phyloP scores from a whole-genome alignment of 495 filamentous ascomycete genomes.

The Massariosphaeria phaeospora region DNA sequence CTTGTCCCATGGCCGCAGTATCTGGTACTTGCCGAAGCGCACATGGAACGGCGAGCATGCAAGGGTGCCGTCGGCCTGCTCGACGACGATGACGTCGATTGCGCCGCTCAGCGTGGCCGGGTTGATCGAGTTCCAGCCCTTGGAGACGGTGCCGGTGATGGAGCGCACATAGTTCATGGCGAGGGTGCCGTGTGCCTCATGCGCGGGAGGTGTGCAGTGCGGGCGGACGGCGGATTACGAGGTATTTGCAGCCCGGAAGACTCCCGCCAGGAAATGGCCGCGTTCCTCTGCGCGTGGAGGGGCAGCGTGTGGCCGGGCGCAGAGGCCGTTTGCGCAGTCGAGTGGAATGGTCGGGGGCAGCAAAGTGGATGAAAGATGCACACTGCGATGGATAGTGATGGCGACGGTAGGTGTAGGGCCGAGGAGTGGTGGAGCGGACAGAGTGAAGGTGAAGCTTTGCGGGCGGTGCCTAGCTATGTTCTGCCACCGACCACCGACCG shows the following conservation, averaged over 20 bases:
- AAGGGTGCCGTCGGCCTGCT: conserved; percentile 86
- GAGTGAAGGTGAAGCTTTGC: too few species aligned
- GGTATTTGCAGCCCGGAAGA: neutral
- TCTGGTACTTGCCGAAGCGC: conserved; percentile 95
- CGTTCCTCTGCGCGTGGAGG: neutral
- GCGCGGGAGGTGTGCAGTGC: neutral
- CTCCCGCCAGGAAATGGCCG: neutral
- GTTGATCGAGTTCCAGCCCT: conserved; percentile 99
- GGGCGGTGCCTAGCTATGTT: too few species aligned
- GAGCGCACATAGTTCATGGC: conserved; percentile 96
- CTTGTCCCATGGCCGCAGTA: conserved; percentile 94
- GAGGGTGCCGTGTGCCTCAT: neutral
- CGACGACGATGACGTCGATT: conserved; percentile 98
- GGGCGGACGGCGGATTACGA: neutral
- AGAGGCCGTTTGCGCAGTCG: too few species aligned
- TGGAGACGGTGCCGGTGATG: conserved; percentile 90
- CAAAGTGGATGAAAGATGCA: too few species aligned
- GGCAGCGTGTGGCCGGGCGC: too few species aligned
- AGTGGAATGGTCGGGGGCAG: too few species aligned
- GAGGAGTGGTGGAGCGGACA: too few species aligned
- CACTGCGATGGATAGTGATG: too few species aligned
- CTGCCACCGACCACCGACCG: too few species aligned
- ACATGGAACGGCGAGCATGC: conserved; percentile 98
- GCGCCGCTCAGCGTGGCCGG: conserved; percentile 94
- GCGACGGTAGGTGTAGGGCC: too few species aligned